Base-by-base conservation (phyloP, 2,329 filamentous ascomycete species). In the Aureobasidium sp. region DNA sequence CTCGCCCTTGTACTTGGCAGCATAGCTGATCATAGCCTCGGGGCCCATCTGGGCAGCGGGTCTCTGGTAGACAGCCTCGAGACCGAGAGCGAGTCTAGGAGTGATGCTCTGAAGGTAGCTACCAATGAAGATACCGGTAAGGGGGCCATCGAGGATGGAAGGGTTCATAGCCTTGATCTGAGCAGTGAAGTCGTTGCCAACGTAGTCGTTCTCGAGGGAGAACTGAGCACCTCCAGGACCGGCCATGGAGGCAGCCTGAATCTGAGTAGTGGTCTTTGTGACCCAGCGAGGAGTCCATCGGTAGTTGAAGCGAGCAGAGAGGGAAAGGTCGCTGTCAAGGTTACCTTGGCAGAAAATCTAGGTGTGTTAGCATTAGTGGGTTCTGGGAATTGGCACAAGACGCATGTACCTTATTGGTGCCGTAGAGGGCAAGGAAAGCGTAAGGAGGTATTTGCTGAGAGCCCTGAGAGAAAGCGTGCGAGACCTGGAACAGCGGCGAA, bases 311-410 rank as follows among this genome's bases (percentile, higher is more conserved):
- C 93, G 88, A 60, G 90, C 90, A 65, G 87, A 88, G 68, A 99
- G 84, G 68, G 88, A 84, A 65, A 92, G 89, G 72, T 97, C 91
- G 74, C 94, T 97, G 76, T 97, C 93, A 74, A 97, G 78, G 74
- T 91, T 96, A 68, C 89, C 94, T 84, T 99, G 94, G 77, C 94
- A 86, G 76, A 99, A 97, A 64, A 96, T 84, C 93, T 97, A 12
- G 20, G 7, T 20, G 15, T 46, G 63, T 70, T 51, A 71, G 67
- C 60, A 12, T 34, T 13, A 5, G 13, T 9, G 3, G 15, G 15
- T 17, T 9, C 8, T 34, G n/a, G 10, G 8, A 7, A 7, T 20
- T 8, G 32, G 17, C 15, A 29, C 6, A 9, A 58, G 36, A 37
- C 15, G 17, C 1, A 20, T 26, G 59, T 68, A 97, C 93, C 83